Evolutionary conservation across 1,139 yeast genomes (phyloP), one percentile per base, ranked within the genome.

Genomic region (Hemisphaericaspora lyxosophila): DNA sequence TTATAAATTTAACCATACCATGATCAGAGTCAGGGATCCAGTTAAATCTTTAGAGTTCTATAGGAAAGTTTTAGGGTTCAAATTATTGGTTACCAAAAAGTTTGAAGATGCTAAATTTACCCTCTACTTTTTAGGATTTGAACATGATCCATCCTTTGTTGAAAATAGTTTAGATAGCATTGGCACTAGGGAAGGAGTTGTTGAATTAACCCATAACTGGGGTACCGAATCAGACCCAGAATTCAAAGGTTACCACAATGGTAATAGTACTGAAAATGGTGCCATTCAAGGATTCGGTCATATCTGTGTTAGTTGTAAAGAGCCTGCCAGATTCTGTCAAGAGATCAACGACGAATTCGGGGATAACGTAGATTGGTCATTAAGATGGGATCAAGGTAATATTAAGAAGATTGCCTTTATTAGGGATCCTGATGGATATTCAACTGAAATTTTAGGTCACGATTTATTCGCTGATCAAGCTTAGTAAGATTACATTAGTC

Each of bases 161-260:
- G 69, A 65, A 39, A 69, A 73, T 31, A 59, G 70, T 16, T 41
- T 63, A 35, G 48, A 55, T 3, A 53, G 49, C 1, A 74, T 68
- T 51, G 60, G 73, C 24, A 49, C 57, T 33, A 67, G 78, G 42
- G 86, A 86, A 58, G 83, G 92, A 18, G 62, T 92, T 7, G 63
- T 92, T 38, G 98, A 92, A 64, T 72, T 92, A 56, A 90, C 97
- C 33, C 94, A 88, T 67, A 92, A 92, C 65, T 89, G 88, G 82
- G 98, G 97, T 20, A 86, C 97, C 13, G 98, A 92, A 58, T 56
- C 67, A 19, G 96, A 90, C 46, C 71, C 75, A 9, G 72, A 73
- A 11, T 86, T 88, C 64, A 60, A 69, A 38, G 76, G 75, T 26
- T 92, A 92, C 64, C 95, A 90, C 61, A 85, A 82, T 49, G 95